Base-by-base conservation (phyloP, 2,329 filamentous ascomycete species). In the Emergomyces pasteurianus region DNA sequence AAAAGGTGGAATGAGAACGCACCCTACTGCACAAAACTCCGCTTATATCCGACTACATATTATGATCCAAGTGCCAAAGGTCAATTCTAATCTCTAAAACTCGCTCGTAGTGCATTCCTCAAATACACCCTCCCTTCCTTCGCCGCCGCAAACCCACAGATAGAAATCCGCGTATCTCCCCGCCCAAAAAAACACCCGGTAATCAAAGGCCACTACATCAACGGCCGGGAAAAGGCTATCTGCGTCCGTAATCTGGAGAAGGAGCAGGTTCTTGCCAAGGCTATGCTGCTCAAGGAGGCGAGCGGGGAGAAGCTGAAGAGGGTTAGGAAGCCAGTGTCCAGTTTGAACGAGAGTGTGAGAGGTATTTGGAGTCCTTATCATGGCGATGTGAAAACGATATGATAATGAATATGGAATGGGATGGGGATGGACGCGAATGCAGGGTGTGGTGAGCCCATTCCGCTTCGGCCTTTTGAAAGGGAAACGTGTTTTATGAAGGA, bases 101-200 rank as follows among this genome's bases (percentile, higher is more conserved):
- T 2, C 31, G 42, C 16, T 8, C n/a, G 8, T 56, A 95, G 90
- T 70, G 78, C 85, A 68, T 96, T 96, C 80, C 86, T 97, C 74
- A 87, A 88, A 74, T 81, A 86, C 64, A 79, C 83, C 49, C 87
- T 96, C 61, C 80, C 87, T 56, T 78, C 81, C 66, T 96, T 99
- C 78, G 92, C 92, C 60, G 79, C 83, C 67, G 78, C 82, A 68
- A 89, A 96, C 77, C 91, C 92, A 36, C 84, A 90, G 74, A 86
- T 97, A 80, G 92, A 97, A 78, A 90, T 99, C 77, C 85, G 85
- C 70, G 85, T 99, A 63, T 95, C 92, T 46, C 94, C 92, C 21
- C 87, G 92, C 67, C 92, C 92, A n/a, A 81, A 86, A 68, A 88
- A 88, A 72, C 92, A 97, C 76, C 94, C 94, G 43, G 84, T 96